Base-by-base conservation (phyloP, 257 asterid genomes). In the Gardenia jasminoides region DNA sequence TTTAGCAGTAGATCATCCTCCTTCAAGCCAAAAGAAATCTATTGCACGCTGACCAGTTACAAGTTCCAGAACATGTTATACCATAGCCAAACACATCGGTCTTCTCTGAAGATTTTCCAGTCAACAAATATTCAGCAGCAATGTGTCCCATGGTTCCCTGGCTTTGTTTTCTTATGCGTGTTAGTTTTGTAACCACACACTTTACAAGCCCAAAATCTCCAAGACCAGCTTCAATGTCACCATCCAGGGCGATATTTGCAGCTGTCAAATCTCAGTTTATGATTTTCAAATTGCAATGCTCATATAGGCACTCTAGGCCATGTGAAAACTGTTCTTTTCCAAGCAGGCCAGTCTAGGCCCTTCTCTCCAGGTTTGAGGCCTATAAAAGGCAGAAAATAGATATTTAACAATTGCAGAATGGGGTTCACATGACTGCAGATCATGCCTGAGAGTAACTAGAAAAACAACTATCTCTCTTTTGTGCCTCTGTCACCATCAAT, bases 121-220 rank as follows among this genome's bases (percentile, higher is more conserved):
- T 94, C 1, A 97, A 90, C 77, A 94, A 80, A 78, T 94, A 94
- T 83, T 92, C 98, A 0, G 97, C 97, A 33, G 98, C 98, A 50
- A 94, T 94, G 74, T 94, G 98, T 47, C 98, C 98, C 98, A 94
- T 94, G 2, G 98, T 94, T 68, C 98, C 98, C 7, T 97, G 97
- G 71, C 92, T 88, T 84, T 89, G 97, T 67, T 97, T 94, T 4
- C 97, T 94, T 16, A 94, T 84, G 31, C 92, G 97, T 3, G 98
- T 94, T 4, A 81, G 87, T 52, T 91, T 86, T 0, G 94, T 71
- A 79, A 92, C 98, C 65, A 94, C 93, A 24, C 85, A 79, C 71
- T 94, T 92, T 69, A 97, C 97, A 71, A 94, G 73, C 44, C 98
- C 98, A 22, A 94, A 94, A 81, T 94, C 98, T 77, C 98, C 98